Evolutionary conservation across 176 grass and related monocot genomes (phyloP), one percentile per base, ranked within the genome.

Genomic region (Oropetium thomaeum): DNA sequence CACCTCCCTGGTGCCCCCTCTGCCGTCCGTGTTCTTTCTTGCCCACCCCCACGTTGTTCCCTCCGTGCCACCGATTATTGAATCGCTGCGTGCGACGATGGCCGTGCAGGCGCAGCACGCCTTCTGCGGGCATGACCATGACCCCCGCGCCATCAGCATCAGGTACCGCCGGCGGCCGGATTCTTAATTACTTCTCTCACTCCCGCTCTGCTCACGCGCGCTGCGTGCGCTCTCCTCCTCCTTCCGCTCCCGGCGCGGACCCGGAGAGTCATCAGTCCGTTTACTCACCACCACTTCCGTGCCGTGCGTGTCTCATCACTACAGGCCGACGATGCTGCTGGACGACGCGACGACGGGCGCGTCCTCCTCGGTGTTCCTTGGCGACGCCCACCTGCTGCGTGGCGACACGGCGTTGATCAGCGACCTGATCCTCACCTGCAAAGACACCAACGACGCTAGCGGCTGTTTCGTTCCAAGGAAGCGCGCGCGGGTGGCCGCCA

Each of bases 91-190:
- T n/a, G n/a, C n/a, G n/a, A n/a, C n/a, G 33, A 90, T 90, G 88
- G 83, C 79, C 38, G 83, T 89, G 71, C 71, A 81, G 74, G 87
- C 87, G 54, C 85, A 74, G 60, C 62, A 78, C 74, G 55, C 68
- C 47, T 79, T 75, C 79, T 70, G 44, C n/a, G n/a, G 35, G 35
- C 35, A 37, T 37, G 35, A 37, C 74, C 78, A 76, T 40, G 87
- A 85, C 65, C 52, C 64, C 51, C 59, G 74, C 54, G 52, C 62
- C 71, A 62, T 62, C 52, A 68, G 63, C n/a, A n/a, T n/a, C n/a
- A n/a, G n/a, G n/a, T n/a, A n/a, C n/a, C n/a, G n/a, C n/a, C n/a
- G n/a, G n/a, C n/a, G n/a, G n/a, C n/a, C n/a, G n/a, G n/a, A n/a
- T n/a, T n/a, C n/a, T n/a, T n/a, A n/a, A n/a, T n/a, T n/a, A n/a